Conservation (phyloP, 179 eudicot species). For the Beta lomatogona region DNA sequence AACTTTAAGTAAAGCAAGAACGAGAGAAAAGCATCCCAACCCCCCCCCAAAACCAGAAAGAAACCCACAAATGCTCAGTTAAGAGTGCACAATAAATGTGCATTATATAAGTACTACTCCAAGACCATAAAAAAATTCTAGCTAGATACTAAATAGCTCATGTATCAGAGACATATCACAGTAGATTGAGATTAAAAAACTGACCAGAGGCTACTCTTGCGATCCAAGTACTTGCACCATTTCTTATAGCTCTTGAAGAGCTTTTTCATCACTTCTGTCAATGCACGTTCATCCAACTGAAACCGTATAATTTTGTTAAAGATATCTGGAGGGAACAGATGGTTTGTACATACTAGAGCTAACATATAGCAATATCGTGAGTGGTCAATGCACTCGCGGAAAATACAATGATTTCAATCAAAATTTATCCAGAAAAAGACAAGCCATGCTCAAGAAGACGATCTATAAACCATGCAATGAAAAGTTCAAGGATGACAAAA, state of each 20-base stretch:
- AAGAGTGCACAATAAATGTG: neutral
- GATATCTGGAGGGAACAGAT: neutral
- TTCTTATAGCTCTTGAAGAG: slow-evolving; percentile 97
- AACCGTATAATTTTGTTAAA: slow-evolving; percentile 19
- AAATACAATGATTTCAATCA: neutral
- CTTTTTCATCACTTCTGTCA: slow-evolving; percentile 94
- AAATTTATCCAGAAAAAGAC: neutral
- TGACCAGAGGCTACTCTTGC: slow-evolving; percentile 99
- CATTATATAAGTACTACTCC: neutral
- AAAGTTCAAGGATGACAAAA: neutral
- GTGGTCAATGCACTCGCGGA: neutral
- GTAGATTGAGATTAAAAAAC: slow-evolving; percentile 25
- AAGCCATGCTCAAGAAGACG: neutral
- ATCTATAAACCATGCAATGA: neutral
- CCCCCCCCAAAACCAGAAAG: neutral
- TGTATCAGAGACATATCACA: neutral
- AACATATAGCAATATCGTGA: neutral
- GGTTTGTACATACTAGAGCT: neutral
- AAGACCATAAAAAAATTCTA: neutral
- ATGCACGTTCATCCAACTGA: slow-evolving; percentile 95
- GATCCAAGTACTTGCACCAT: slow-evolving; percentile 99
- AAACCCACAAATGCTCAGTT: neutral
- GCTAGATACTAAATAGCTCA: neutral
- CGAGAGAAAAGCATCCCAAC: too few species aligned
- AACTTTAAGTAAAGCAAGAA: neutral